A percentile compares a stretch with the other conserved stretches of the same genome.
Evolutionary conservation across 1,284 basidiomycete species (phyloP).

Genomic region (Austroboletus novae-zelandiae): DNA sequence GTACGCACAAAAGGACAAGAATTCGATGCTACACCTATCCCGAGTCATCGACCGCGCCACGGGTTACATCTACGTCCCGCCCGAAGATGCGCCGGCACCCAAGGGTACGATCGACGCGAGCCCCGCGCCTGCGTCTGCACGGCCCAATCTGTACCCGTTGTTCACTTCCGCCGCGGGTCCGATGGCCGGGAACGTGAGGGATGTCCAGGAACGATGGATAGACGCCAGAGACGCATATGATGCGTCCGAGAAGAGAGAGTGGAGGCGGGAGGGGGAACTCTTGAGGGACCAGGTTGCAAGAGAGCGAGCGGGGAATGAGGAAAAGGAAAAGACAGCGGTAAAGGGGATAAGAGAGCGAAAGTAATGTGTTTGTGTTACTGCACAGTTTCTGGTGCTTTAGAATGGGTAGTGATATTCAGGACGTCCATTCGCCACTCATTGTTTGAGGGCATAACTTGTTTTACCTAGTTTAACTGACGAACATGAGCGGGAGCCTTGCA

Average conservation of each 20-base stretch:
- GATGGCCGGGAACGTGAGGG: conserved; percentile 59
- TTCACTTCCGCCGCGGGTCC: conserved; percentile 65
- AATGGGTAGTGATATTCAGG: too few species aligned
- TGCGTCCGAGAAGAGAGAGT: conserved; percentile 68
- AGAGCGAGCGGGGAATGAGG: conserved; percentile 9
- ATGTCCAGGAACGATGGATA: conserved; percentile 89
- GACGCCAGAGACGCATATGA: conserved; percentile 79
- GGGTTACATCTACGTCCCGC: conserved; percentile 83
- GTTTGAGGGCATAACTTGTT: too few species aligned
- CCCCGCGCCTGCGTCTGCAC: conserved; percentile 36
- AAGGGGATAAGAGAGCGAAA: conserved; percentile 29
- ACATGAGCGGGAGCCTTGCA: too few species aligned
- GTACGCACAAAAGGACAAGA: conserved; percentile 67
- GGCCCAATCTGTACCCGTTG: conserved; percentile 64
- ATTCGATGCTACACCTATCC: conserved; percentile 87
- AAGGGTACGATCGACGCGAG: conserved; percentile 50
- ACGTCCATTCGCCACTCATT: too few species aligned
- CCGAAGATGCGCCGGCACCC: conserved; percentile 47
- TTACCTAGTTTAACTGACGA: too few species aligned
- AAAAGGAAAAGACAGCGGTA: conserved; percentile 1
- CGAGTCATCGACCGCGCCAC: conserved; percentile 84
- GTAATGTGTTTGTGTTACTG: conserved; percentile 13
- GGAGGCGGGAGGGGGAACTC: conserved; percentile 60
- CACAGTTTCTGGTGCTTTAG: too few species aligned
- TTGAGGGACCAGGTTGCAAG: conserved; percentile 26